Conservation (phyloP, 176 grass and related monocot genomes). For the Triticum urartu region DNA sequence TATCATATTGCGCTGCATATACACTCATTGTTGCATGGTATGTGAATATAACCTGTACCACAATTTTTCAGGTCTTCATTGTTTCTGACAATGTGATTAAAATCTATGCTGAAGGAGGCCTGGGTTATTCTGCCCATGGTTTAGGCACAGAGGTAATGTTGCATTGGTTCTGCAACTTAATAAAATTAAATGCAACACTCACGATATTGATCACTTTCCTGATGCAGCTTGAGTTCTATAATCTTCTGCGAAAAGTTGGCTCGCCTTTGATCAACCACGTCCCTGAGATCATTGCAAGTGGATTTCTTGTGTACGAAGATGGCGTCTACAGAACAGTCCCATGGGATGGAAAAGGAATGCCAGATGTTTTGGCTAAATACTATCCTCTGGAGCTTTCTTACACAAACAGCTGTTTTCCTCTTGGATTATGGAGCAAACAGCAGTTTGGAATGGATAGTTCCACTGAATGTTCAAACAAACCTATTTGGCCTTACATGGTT, state of each 20-base stretch:
- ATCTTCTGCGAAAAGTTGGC: constrained; percentile 55
- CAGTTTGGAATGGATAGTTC: constrained; percentile 43
- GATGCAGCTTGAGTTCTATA: constrained; percentile 85
- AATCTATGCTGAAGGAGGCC: constrained; percentile 83
- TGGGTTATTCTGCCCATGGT: constrained; percentile 66
- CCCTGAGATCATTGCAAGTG: constrained; percentile 84
- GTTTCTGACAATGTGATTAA: constrained; percentile 82
- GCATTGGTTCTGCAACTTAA: constrained; percentile 21
- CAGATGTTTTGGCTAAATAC: constrained; percentile 58
- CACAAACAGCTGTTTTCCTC: constrained; percentile 54
- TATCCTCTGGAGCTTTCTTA: constrained; percentile 44
- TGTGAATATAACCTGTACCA: constrained; percentile 20
- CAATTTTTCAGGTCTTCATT: constrained; percentile 76
- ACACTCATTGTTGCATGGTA: too few species aligned
- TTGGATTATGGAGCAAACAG: constrained; percentile 91
- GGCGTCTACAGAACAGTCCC: constrained; percentile 56
- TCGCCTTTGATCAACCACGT: constrained; percentile 80
- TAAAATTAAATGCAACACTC: constrained; percentile 8
- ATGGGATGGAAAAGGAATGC: constrained; percentile 87
- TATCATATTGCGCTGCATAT: neutral
- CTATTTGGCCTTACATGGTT: constrained; percentile 90
- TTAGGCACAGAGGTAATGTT: constrained; percentile 84
- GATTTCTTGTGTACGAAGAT: constrained; percentile 69
- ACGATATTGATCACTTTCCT: constrained; percentile 24
- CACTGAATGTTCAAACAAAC: constrained; percentile 40